Base-by-base conservation (phyloP, 768 basidiomycete genomes). In the Termitomyces sp. region DNA sequence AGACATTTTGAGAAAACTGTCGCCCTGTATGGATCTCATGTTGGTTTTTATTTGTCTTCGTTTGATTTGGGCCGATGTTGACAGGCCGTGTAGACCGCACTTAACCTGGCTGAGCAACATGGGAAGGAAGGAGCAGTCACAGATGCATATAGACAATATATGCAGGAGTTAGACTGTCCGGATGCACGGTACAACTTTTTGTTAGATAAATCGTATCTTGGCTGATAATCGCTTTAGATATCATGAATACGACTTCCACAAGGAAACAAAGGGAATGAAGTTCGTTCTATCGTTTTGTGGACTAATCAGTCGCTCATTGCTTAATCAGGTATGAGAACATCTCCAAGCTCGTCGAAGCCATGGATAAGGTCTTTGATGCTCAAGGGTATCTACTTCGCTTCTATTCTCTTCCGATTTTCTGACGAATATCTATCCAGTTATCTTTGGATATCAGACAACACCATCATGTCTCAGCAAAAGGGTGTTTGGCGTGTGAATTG, bases 221-320 rank as follows among this genome's bases (percentile, higher is more conserved):
- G 46, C 6, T 34, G 43, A 51, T 50, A 19, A n/a, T 3, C 5
- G 12, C 2, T 35, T 29, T 61, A 92, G 89, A 60, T 93, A 92
- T 64, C 73, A 76, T 59, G 88, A 86, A 66, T 98, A 95, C 66
- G 96, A 98, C 69, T 98, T 98, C 69, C 96, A 98, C 71, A 81
- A 76, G 3, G 93, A 97, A 70, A 96, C 94, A 11, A 88, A 84
- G 67, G 95, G 96, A 21, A 97, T 98, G 96, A 92, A 91, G 89
- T 92, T 59, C 54, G 82, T 71, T 52, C 48, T 45, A 23, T 46
- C 40, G 10, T 51, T 27, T 32, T 40, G 35, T 43, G 37, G 31
- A 21, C 32, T 29, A n/a, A 21, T 17, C 2, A 21, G 17, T 51
- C 27, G 35, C 37, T 38, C 32, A 54, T 57, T 43, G 23, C 9